Evolutionary conservation across 305 asterid genomes (phyloP), one percentile per base, ranked within the genome.

Genomic region (Salvia sclarea): DNA sequence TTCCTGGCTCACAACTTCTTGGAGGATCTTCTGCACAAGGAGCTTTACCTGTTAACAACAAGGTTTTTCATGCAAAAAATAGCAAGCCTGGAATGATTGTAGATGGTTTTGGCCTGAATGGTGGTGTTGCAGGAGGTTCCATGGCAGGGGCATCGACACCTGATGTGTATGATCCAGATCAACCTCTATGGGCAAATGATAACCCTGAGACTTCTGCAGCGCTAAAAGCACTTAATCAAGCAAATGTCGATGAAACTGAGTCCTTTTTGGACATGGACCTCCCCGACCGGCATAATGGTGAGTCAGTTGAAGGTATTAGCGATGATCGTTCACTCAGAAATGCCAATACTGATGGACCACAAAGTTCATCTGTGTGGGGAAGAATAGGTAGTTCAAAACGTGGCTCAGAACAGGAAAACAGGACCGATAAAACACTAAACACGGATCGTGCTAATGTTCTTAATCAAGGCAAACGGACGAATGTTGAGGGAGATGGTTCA

Each of bases 161-260:
- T 66, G 99, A 95, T 75, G 73, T 89, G 41, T 95, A 95, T 73
- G 99, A 95, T 80, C 99, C 99, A 58, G 99, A 95, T 79, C 99
- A 95, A 81, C 99, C 98, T 79, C 71, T 89, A 66, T 92, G 95
- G 97, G 66, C 90, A 66, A 84, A 80, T 82, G 85, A 82, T 77
- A 81, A 81, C 75, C 76, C 86, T 20, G 85, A 85, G 79, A 80
- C 92, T 60, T 84, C 97, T 53, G 74, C 86, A 56, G 85, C 87
- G 52, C 84, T 82, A 30, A 77, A 62, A 55, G 78, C 78, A 66
- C 76, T 81, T 48, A 82, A 83, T 75, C 81, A 82, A 67, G 75
- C 89, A 55, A 76, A 76, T 78, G 77, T 74, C 65, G 90, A 85
- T 70, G 88, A 72, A 75, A 55, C 78, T 64, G 86, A 72, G 47